A percentile compares a stretch with the other conserved stretches of the same genome.
These are phyloP conservation scores for Paramyrothecium roridum DNA, from an alignment of 2,329 filamentous ascomycete genomes.

Conservation along the genomic window DNA sequence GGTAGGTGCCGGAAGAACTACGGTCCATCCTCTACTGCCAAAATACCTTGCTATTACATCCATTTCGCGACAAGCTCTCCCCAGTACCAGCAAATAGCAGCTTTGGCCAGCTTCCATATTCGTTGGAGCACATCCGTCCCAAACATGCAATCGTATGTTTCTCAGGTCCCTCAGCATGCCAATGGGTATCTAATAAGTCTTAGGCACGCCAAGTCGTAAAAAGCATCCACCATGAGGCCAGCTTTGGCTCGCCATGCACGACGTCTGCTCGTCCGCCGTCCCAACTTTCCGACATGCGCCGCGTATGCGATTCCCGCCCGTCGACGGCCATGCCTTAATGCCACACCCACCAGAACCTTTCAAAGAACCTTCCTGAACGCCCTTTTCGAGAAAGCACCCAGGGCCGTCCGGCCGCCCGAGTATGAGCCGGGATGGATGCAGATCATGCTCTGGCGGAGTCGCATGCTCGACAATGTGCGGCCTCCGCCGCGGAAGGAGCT, in stretches of 20 bases:
- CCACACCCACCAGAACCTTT: conserved; percentile 15
- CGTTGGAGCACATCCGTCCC: conserved; percentile 2
- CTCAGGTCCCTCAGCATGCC: background rate
- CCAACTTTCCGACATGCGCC: conserved; percentile 29
- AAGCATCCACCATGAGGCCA: conserved; percentile 39
- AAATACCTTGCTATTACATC: background rate
- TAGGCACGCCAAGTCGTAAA: conserved; percentile 18
- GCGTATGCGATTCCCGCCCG: conserved; percentile 23
- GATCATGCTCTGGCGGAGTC: conserved; percentile 66
- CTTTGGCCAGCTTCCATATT: background rate
- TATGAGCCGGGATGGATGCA: conserved; percentile 69
- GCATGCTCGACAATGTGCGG: conserved; percentile 60
- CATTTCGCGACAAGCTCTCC: too few relatives aligned
- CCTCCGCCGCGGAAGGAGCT: conserved; percentile 63
- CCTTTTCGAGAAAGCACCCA: conserved; percentile 57
- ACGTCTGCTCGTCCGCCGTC: conserved; percentile 32
- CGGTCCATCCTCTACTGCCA: background rate
- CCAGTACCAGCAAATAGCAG: background rate
- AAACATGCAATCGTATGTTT: conserved; percentile 21
- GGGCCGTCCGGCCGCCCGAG: conserved; percentile 57
- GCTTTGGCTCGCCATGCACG: conserved; percentile 41
- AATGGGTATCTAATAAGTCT: conserved; percentile 5
- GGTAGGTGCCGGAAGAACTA: background rate
- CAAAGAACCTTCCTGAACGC: conserved; percentile 53
- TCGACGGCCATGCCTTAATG: conserved; percentile 19